Base-by-base conservation (phyloP, 176 grass and related monocot genomes). In the Dendrocalamus sinicus region DNA sequence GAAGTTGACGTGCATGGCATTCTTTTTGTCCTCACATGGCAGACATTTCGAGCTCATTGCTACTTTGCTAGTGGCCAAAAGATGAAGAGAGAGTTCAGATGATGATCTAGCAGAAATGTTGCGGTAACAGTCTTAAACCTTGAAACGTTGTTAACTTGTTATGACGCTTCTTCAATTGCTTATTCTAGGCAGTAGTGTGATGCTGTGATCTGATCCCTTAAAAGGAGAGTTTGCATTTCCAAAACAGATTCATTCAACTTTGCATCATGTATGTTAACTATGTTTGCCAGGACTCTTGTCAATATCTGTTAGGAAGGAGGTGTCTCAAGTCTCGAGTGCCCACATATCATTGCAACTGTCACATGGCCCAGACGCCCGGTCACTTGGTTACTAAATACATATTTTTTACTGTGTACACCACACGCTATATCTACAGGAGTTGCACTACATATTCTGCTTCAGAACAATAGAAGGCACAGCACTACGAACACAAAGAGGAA, bases 391-490 rank as follows among this genome's bases (percentile, higher is more conserved):
- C 28, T 3, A 15, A 15, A 14, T 14, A 53, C 53, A 78, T 52
- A 30, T 68, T 12, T 16, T 58, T 65, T 10, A 68, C 69, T 69
- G 86, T 86, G 64, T 72, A 81, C 78, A 53, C 51, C 35, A 71
- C 24, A 71, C 24, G 19, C 35, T 57, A 35, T 62, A 22, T 63
- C 11, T 43, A 50, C 53, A 62, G 47, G 23, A 28, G 57, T 19
- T 57, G 43, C 80, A 22, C 30, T 15, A 10, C 67, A 86, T 30
- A 2, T 79, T 20, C 3, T 68, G 16, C 58, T 78, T 83, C 43
- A 92, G 89, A 96, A 99, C 75, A 99, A 70, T 51, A 96, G 81
- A 15, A 96, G 84, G 76, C 93, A 99, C 22, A 99, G 37, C 39
- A 90, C 60, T 12, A 75, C 86, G 76, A 92, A 94, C 48, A 90